Evolutionary conservation across 345 rosid species (phyloP).

Genomic region (Populus pruinosa): DNA sequence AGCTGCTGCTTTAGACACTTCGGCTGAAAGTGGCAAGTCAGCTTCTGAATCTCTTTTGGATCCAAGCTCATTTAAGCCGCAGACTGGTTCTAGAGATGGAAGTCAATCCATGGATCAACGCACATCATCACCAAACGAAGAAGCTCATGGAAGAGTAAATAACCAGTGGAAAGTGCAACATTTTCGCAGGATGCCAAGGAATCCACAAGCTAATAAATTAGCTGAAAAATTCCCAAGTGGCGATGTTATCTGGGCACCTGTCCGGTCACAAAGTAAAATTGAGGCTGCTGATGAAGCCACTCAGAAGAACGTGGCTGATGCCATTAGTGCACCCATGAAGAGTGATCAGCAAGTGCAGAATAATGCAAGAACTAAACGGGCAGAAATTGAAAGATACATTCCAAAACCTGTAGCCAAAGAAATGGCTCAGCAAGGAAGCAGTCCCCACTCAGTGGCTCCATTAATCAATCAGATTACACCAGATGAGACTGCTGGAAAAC

Average conservation of each 20-base stretch:
- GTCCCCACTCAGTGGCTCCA: constrained; percentile 40
- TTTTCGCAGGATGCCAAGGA: constrained; percentile 54
- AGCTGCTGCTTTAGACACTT: constrained; percentile 20
- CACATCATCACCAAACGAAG: constrained; percentile 50
- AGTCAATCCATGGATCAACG: constrained; percentile 45
- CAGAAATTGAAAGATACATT: constrained; percentile 84
- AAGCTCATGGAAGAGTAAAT: constrained; percentile 42
- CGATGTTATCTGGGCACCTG: constrained; percentile 89
- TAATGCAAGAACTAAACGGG: constrained; percentile 69
- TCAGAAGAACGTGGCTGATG: constrained; percentile 42
- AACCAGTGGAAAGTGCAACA: constrained; percentile 67
- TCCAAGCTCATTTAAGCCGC: constrained; percentile 22
- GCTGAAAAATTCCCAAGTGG: constrained; percentile 48
- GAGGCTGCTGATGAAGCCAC: constrained; percentile 49
- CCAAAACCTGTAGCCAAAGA: constrained; percentile 91
- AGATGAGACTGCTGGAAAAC: constrained; percentile 31
- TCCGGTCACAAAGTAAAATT: constrained; percentile 54
- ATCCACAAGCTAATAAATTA: constrained; percentile 43
- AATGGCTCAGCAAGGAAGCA: constrained; percentile 62
- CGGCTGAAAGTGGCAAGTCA: constrained; percentile 37
- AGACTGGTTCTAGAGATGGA: constrained; percentile 38
- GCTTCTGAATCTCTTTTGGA: constrained; percentile 38
- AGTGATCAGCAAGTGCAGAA: constrained; percentile 52
- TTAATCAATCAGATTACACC: constrained; percentile 25
- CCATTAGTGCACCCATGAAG: constrained; percentile 34